Evolutionary conservation across 345 rosid genomes (phyloP).

Genomic region (Populus pruinosa): DNA sequence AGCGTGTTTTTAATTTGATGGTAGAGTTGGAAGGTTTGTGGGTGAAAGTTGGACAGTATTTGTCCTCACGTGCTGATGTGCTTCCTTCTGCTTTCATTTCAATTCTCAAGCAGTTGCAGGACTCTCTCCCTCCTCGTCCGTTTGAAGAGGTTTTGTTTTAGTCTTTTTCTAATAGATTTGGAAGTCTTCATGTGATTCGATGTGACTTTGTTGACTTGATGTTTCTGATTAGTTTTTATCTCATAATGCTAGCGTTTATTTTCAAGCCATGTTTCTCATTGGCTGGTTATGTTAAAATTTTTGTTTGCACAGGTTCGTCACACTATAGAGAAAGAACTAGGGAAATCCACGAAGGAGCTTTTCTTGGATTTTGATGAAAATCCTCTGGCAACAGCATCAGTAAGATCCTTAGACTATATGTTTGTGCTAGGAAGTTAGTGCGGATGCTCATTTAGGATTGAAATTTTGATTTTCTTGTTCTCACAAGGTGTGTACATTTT

Average conservation of each 20-base stretch:
- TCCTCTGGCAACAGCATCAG: constrained; percentile 95
- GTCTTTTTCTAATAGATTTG: constrained; percentile 4
- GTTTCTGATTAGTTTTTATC: not conserved
- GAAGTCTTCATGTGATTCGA: not conserved
- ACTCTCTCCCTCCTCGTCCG: constrained; percentile 96
- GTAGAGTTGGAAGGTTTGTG: too few relatives aligned
- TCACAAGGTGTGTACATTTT: not conserved
- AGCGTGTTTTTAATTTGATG: constrained; percentile 39
- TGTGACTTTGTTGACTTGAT: not conserved
- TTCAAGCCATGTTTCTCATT: not conserved
- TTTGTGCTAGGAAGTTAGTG: not conserved
- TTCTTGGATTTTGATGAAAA: constrained; percentile 53
- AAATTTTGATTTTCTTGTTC: not conserved
- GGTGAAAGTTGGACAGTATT: too few relatives aligned
- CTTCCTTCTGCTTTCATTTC: too few relatives aligned
- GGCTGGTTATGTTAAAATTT: constrained; percentile 6
- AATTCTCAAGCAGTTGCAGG: constrained; percentile 68
- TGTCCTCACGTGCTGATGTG: too few relatives aligned
- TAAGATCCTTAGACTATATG: constrained; percentile 32
- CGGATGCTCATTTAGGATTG: not conserved
- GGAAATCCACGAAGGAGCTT: constrained; percentile 57
- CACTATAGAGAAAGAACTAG: constrained; percentile 69
- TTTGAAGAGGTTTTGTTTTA: constrained; percentile 60
- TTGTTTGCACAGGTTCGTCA: constrained; percentile 50
- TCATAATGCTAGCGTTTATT: not conserved